A percentile compares a stretch with the other conserved stretches of the same genome.
These are phyloP conservation scores for Trichoderma brevicompactum DNA, from an alignment of 2,329 filamentous ascomycete species.

Conservation along the genomic window DNA sequence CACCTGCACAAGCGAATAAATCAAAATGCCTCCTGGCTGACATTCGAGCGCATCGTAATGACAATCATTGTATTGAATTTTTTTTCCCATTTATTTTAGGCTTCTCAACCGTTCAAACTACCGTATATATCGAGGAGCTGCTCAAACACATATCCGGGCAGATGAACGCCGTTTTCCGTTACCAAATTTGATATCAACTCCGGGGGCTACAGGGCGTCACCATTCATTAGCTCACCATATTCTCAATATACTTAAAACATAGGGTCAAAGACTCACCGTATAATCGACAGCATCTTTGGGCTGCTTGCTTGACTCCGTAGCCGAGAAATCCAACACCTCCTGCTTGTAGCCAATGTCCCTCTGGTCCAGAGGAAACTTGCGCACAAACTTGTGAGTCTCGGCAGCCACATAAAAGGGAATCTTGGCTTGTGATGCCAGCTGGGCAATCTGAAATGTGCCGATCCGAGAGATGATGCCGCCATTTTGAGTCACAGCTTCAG, in stretches of 20 bases:
- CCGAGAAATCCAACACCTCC: constrained; percentile 73
- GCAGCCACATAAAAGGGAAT: constrained; percentile 89
- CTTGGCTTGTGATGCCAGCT: constrained; percentile 70
- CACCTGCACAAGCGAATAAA: too few relatives aligned
- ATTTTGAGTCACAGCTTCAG: constrained; percentile 91
- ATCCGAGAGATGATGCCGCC: constrained; percentile 89
- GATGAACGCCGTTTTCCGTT: constrained; percentile 74
- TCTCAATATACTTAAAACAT: not conserved
- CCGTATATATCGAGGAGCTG: constrained; percentile 68
- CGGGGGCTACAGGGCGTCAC: constrained; percentile 55
- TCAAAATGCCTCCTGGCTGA: too few relatives aligned
- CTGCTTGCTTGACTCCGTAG: constrained; percentile 52
- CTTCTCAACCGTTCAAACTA: constrained; percentile 45
- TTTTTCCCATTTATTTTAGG: not conserved
- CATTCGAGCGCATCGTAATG: too few relatives aligned
- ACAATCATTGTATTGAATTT: too few relatives aligned
- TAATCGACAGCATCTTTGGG: constrained; percentile 68
- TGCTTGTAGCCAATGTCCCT: constrained; percentile 80
- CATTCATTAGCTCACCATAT: constrained; percentile 34
- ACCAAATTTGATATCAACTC: constrained; percentile 73
- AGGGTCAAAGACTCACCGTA: constrained; percentile 54
- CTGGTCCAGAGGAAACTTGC: constrained; percentile 81
- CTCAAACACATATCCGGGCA: constrained; percentile 71
- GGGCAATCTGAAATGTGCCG: constrained; percentile 83
- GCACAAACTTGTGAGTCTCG: constrained; percentile 96